Evolutionary conservation across 768 basidiomycete genomes (phyloP), one percentile per base, ranked within the genome.

Genomic region (Exidia glandulosa): DNA sequence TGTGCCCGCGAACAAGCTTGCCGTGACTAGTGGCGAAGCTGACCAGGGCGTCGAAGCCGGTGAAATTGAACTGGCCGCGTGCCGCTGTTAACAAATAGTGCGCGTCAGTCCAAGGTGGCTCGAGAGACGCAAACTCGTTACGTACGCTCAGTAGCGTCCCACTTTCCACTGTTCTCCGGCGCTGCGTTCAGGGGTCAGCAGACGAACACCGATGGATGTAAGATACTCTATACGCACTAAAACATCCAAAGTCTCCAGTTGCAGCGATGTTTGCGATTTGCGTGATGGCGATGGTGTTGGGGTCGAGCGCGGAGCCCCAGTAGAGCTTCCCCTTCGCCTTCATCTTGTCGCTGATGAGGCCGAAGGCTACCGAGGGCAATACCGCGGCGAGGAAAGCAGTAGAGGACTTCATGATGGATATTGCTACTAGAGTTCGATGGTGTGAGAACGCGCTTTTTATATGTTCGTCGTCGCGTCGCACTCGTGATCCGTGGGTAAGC

Each of bases 21-120:
- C 61, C 57, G 33, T 58, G 52, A 27, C 33, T 58, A 29, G 41
- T 36, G 5, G 61, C 61, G 31, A 34, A 61, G 33, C 59, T 59
- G 23, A 61, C 61, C 16, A 61, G 14, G 6, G 31, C 25, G 57
- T 61, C 57, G 14, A 30, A 14, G 33, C 37, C 48, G 25, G 32
- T 55, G 25, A 61, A 58, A 32, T 29, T 58, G 47, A 55, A 52
- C 30, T 19, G 14, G 25, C 34, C 7, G 25, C 50, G 50, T 7
- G 50, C 25, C 6, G 50, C 50, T 54, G 29, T 27, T 19, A 32
- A 32, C 29, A 19, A 6, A 56, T 32, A 23, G n/a, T 16, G 12
- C 10, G 12, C 57, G 57, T 50, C 23, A 27, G 23, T 50, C 25
- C 25, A 23, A 54, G 10, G 50, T 31, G 19, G 25, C 30, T 31